phyloP scores from a whole-genome alignment of 306 rosid genomes.

The Citrullus colocynthis region DNA sequence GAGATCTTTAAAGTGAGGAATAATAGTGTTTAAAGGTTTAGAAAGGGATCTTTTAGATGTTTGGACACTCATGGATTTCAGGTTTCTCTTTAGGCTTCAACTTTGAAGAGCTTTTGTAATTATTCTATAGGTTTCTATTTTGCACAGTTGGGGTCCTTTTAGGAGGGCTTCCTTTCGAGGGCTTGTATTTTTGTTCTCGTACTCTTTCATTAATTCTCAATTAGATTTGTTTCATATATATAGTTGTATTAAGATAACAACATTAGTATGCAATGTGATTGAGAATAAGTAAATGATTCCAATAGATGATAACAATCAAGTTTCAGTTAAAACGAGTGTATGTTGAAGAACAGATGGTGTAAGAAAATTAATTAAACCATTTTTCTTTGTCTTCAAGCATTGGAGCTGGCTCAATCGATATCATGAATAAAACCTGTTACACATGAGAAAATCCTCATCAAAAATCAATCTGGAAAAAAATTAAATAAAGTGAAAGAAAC shows the following conservation, averaged over 20 bases:
- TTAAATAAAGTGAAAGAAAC: not conserved
- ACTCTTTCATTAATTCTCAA: too few relatives aligned
- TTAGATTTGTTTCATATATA: not conserved
- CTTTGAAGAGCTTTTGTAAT: too few relatives aligned
- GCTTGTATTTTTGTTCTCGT: too few relatives aligned
- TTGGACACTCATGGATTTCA: too few relatives aligned
- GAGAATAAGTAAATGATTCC: not conserved
- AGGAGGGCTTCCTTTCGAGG: too few relatives aligned
- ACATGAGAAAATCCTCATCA: conserved; percentile 13
- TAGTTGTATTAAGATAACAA: not conserved
- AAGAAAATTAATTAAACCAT: conserved; percentile 50
- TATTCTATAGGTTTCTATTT: too few relatives aligned
- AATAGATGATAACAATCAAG: not conserved
- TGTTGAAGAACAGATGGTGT: not conserved
- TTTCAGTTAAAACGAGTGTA: conserved; percentile 6
- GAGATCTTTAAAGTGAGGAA: too few relatives aligned
- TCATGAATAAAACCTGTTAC: conserved; percentile 89
- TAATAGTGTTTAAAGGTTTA: too few relatives aligned
- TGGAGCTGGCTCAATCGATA: conserved; percentile 96
- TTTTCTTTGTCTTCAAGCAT: conserved; percentile 99
- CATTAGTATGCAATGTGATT: not conserved
- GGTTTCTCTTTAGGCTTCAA: too few relatives aligned
- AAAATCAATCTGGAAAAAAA: not conserved
- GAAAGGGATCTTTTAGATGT: too few relatives aligned
- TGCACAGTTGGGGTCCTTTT: too few relatives aligned